Base-by-base conservation (phyloP, 106 monocot genomes). In the Agapanthus africanus region DNA sequence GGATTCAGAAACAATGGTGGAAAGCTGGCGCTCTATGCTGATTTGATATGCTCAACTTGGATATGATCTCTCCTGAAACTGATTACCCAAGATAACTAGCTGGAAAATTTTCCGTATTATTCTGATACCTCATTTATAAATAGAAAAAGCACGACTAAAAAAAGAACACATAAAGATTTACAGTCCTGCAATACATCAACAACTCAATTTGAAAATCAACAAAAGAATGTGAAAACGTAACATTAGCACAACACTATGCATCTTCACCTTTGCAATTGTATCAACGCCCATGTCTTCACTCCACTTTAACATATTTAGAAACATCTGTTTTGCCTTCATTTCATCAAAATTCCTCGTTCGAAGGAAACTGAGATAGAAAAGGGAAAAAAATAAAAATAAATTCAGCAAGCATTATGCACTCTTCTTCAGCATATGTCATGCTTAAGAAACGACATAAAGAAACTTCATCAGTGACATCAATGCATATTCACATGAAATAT, bases 301-400 rank as follows among this genome's bases (percentile, higher is more conserved):
- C 88, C 88, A 89, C 38, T 79, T 79, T 28, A 89, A 21, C 88
- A 89, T 89, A 67, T 77, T 82, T 46, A 82, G 30, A 46, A 82
- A 89, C 81, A 79, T 73, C 9, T 80, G 76, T 37, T 79, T 82
- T 49, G 88, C 71, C 35, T 85, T 80, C 41, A 33, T 1, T 32
- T 75, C 19, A 60, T 89, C 82, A 44, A 82, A 85, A 56, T 40
- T 66, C 68, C 82, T 79, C 79, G 77, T 74, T 31, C 77, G 72
- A 6, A 89, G 77, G 68, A 89, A 89, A 8, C 88, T 89, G 57
- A 27, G n/a, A n/a, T n/a, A n/a, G n/a, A n/a, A n/a, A n/a, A n/a
- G n/a, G 28, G 18, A 10, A 9, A 30, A 28, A 30, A 28, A 56
- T 2, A 10, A 56, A 9, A 30, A 27, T 11, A 28, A 56, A 28